Evolutionary conservation across 2,329 filamentous ascomycete species (phyloP), one percentile per base, ranked within the genome.

Genomic region (Hypoxylon sp.): DNA sequence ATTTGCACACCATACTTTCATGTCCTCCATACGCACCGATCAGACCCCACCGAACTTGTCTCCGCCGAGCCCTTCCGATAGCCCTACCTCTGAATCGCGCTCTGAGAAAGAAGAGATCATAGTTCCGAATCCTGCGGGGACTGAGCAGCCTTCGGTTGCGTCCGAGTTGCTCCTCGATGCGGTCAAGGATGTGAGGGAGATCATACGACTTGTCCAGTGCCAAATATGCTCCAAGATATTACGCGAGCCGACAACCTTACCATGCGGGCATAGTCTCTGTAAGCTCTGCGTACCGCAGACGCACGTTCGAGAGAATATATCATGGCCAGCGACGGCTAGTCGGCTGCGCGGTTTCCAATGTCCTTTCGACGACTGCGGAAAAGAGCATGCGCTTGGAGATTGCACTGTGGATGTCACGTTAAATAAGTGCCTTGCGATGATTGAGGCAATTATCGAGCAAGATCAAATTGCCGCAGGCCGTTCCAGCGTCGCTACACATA

Each of bases 231-330:
- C 86, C 3, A 76, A 75, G 31, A 86, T 88, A 1, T 75, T 94
- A 20, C 77, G 73, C 34, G 77, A 83, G 6, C 89, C 91, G 4
- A 78, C 91, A 48, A 89, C 89, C 0, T 75, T 96, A 3, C 91
- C 91, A 4, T 97, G 92, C 68, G 91, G 91, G 19, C 83, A 87
- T 65, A 87, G 86, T 7, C 71, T 96, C 7, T 97, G 92, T 73
- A 84, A 81, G 63, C 69, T 71, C 38, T 97, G 92, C 70, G 72
- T 96, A 1, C 91, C 91, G 1, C 72, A 81, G 35, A 73, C 84
- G 2, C 81, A 87, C 62, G 69, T 78, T 11, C 82, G 91, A 32
- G 75, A 76, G 36, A 84, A 90, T 55, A 89, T 96, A 50, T 88
- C 90, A 2, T 96, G 93, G 69, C 91, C 90, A 1, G 84, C 83